A percentile compares a stretch with the other conserved stretches of the same genome.
Evolutionary conservation across 176 grass and related monocot species (phyloP).

Genomic region (Eragrostis curvula): DNA sequence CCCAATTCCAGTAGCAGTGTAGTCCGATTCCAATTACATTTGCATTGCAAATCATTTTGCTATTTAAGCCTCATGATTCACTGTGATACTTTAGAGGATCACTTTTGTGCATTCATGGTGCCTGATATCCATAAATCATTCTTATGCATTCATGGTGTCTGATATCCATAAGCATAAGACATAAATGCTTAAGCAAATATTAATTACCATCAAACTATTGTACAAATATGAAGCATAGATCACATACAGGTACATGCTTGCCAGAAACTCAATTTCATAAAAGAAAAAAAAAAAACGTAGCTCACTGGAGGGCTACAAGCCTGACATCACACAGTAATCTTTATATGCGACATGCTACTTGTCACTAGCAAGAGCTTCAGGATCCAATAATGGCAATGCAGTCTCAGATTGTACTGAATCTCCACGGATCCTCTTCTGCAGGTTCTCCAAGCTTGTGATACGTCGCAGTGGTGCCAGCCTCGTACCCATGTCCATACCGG

Average conservation of each 20-base stretch:
- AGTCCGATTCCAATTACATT: too few species aligned
- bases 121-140: too few species aligned
- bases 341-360: conserved; percentile 17
- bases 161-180: too few species aligned
- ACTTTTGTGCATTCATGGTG: too few species aligned
- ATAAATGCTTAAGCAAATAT: neutral
- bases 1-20: too few species aligned
- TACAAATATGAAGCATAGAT: conserved; percentile 23
- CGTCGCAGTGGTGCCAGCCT: conserved; percentile 30
- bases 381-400: conserved; percentile 7
- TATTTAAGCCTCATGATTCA: too few species aligned
- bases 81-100: too few species aligned
- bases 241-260: neutral
- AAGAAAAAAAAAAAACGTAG: conserved; percentile 15
- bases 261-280: neutral
- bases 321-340: neutral
- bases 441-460: conserved; percentile 65
- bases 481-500: conserved; percentile 11
- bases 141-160: too few species aligned
- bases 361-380: conserved; percentile 23
- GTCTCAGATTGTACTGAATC: conserved; percentile 26
- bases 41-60: too few species aligned
- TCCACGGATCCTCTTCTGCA: conserved; percentile 66
- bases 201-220: conserved; percentile 27
- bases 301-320: neutral